Conservation (phyloP, 768 basidiomycete genomes). For the Gloeostereum incarnatum region DNA sequence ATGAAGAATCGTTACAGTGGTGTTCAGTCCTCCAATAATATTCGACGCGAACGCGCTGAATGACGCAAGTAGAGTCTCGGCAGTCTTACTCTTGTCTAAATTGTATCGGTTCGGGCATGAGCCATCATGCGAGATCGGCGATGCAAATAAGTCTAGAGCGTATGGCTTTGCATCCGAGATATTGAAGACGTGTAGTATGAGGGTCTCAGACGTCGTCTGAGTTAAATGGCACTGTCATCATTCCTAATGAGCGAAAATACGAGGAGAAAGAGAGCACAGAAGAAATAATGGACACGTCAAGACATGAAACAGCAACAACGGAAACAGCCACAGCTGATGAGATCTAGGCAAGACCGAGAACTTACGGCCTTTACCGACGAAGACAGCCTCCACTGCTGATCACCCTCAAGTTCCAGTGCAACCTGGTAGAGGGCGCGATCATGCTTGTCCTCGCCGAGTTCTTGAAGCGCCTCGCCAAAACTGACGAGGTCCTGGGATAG, state of each 20-base stretch:
- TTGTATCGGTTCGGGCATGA: slow-evolving; percentile 54
- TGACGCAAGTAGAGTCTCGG: slow-evolving; percentile 17
- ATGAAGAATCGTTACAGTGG: slow-evolving; percentile 36
- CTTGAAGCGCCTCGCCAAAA: slow-evolving; percentile 29
- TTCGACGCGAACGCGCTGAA: slow-evolving; percentile 18
- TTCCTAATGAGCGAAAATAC: slow-evolving; percentile 10
- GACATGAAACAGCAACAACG: too few relatives aligned
- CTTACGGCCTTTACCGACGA: slow-evolving; percentile 56
- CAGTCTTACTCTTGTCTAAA: slow-evolving; percentile 14
- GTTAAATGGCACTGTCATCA: slow-evolving; percentile 55
- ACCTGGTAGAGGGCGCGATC: slow-evolving; percentile 59
- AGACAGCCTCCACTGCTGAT: slow-evolving; percentile 39
- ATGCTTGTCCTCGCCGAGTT: not conserved
- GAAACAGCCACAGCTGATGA: too few relatives aligned
- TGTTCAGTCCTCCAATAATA: slow-evolving; percentile 27
- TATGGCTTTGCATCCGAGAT: slow-evolving; percentile 36
- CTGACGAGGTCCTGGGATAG: slow-evolving; percentile 35
- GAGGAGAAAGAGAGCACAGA: too few relatives aligned
- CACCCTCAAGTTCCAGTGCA: slow-evolving; percentile 44
- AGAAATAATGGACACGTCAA: too few relatives aligned
- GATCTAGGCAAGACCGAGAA: slow-evolving; percentile 13
- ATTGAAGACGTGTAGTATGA: slow-evolving; percentile 45
- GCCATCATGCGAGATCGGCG: slow-evolving; percentile 60
- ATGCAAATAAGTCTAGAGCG: slow-evolving; percentile 65
- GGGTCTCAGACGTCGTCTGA: slow-evolving; percentile 39